Conservation (phyloP, 2,329 filamentous ascomycete species). For the Colletotrichum paranaense region DNA sequence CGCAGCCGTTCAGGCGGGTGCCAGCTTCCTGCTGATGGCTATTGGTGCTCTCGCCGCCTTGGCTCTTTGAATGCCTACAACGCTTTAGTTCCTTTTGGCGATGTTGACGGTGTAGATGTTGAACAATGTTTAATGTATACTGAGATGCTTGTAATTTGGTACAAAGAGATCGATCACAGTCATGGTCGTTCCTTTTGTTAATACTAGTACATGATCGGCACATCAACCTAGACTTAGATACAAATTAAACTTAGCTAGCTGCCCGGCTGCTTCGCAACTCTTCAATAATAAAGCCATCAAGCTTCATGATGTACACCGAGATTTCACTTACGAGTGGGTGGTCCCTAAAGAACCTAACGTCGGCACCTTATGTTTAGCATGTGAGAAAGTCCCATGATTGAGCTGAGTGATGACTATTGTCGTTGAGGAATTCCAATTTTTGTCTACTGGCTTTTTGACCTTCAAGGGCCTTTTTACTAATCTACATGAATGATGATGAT, state of each 20-base stretch:
- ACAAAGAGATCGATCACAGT: not conserved
- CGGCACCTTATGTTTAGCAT: not conserved
- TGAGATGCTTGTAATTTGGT: not conserved
- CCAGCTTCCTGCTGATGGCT: conserved; percentile 30
- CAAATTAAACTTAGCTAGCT: not conserved
- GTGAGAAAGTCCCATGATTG: not conserved
- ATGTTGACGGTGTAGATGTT: not conserved
- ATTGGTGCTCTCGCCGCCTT: conserved; percentile 19
- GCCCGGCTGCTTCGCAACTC: not conserved
- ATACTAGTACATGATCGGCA: not conserved
- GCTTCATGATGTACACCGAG: not conserved
- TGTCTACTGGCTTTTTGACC: not conserved
- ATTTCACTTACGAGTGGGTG: too few relatives aligned
- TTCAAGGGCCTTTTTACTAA: conserved; percentile 4
- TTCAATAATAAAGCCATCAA: not conserved
- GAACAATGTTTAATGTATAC: not conserved
- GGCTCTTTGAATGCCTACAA: not conserved
- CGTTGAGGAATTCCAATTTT: not conserved
- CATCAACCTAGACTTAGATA: not conserved
- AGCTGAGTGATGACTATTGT: not conserved
- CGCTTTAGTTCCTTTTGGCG: not conserved
- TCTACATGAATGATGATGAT: conserved; percentile 16
- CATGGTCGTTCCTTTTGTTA: not conserved
- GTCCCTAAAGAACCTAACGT: too few relatives aligned
- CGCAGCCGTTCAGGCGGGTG: conserved; percentile 22